Conservation (phyloP, 2,329 filamentous ascomycete genomes). For the Amesomyces nigricolor region DNA sequence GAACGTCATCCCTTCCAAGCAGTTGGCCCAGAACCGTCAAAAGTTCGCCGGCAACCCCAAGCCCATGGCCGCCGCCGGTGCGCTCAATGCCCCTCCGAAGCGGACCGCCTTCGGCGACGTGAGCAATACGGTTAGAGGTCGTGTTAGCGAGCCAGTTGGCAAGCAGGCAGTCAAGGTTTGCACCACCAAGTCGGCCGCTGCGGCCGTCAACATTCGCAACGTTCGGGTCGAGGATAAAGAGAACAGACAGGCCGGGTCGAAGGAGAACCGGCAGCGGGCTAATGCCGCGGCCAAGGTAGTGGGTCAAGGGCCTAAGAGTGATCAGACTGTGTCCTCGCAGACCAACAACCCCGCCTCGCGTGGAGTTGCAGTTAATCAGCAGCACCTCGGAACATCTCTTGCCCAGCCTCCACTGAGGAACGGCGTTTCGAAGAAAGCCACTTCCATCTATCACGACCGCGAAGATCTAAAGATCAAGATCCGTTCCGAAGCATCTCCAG, state of each 20-base stretch:
- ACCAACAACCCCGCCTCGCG: constrained; percentile 11
- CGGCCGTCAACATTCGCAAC: constrained; percentile 22
- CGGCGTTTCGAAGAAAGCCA: constrained; percentile 26
- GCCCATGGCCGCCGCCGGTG: constrained; percentile 43
- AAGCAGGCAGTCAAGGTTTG: constrained; percentile 34
- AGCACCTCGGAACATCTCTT: constrained; percentile 11
- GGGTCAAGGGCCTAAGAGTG: constrained; percentile 8
- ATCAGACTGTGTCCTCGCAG: not conserved
- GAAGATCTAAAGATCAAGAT: constrained; percentile 12
- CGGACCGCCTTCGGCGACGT: constrained; percentile 77
- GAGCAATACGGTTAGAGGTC: constrained; percentile 57
- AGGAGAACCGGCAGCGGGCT: constrained; percentile 2
- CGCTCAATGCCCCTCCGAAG: constrained; percentile 62
- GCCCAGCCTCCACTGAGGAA: constrained; percentile 21
- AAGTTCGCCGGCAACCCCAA: constrained; percentile 68
- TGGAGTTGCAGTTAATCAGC: constrained; percentile 9
- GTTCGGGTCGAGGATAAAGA: constrained; percentile 39
- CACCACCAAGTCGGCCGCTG: constrained; percentile 29
- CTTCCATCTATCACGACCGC: constrained; percentile 27
- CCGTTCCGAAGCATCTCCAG: constrained; percentile 10
- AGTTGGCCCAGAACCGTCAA: constrained; percentile 69
- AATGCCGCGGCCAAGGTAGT: constrained; percentile 12
- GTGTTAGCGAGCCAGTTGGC: constrained; percentile 26
- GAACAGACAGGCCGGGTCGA: constrained; percentile 29
- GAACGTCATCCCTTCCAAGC: constrained; percentile 55